Conservation (phyloP, 495 filamentous ascomycete genomes). For the Lasiosphaeria hispida region DNA sequence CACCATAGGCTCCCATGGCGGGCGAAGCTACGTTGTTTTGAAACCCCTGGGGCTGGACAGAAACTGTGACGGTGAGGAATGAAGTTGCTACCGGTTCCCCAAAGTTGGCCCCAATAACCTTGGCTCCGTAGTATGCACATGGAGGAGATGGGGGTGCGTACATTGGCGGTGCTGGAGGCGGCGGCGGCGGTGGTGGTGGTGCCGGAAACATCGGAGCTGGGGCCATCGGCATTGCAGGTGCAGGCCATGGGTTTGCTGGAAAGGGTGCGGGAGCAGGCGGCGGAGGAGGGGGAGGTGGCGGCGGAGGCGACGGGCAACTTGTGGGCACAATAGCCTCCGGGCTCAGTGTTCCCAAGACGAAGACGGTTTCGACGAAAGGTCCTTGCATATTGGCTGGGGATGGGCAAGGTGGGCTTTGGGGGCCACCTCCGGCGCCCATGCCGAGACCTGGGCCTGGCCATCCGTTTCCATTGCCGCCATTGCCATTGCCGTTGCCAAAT, state of each 20-base stretch:
- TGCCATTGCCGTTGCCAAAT: constrained; percentile 6
- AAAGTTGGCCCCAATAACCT: background rate
- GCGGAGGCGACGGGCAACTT: constrained; percentile 5
- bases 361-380: constrained; percentile 10
- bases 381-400: constrained; percentile 11
- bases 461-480: constrained; percentile 4
- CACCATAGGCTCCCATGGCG: background rate
- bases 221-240: background rate
- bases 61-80: constrained; percentile 20
- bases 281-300: background rate
- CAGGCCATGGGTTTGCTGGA: too few relatives aligned
- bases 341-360: constrained; percentile 8
- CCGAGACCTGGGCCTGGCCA: background rate
- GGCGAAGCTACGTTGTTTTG: constrained; percentile 1
- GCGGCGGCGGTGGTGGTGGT: constrained; percentile 9
- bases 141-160: constrained; percentile 14
- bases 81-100: constrained; percentile 4
- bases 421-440: constrained; percentile 1
- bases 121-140: constrained; percentile 13
- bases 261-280: too few relatives aligned
- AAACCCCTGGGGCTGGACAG: constrained; percentile 3
- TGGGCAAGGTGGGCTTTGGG: background rate
- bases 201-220: constrained; percentile 1
- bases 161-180: constrained; percentile 10
- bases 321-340: constrained; percentile 10